Evolutionary conservation across 1,139 yeast species (phyloP).

Genomic region (Arxiozyma slooffiae): DNA sequence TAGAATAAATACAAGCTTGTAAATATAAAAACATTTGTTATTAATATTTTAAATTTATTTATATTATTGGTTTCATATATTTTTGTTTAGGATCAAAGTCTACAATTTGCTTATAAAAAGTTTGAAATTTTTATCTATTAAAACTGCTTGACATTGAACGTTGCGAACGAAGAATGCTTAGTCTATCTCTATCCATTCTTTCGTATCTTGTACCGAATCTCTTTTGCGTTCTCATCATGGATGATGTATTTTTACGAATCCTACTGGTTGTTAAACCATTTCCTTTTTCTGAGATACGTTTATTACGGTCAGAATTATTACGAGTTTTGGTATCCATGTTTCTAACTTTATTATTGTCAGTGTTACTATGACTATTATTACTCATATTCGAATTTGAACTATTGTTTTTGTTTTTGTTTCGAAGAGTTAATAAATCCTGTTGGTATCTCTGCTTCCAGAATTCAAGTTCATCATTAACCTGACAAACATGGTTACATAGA

Average conservation of each 20-base stretch:
- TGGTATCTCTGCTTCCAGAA: constrained; percentile 13
- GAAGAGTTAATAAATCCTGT: background rate
- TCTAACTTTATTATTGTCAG: background rate
- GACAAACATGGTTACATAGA: constrained; percentile 10
- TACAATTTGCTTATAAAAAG: background rate
- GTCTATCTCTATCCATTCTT: background rate
- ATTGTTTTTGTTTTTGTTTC: background rate
- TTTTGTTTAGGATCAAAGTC: too few species aligned
- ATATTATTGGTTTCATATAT: background rate
- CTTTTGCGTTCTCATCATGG: background rate
- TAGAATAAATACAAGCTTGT: constrained; percentile 1
- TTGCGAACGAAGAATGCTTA: background rate
- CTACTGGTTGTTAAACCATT: background rate
- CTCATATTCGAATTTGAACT: background rate
- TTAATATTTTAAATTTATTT: background rate
- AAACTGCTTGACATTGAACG: background rate
- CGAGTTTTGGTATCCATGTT: background rate
- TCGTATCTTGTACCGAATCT: background rate
- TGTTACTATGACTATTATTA: background rate
- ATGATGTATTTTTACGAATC: background rate
- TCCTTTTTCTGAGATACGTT: background rate
- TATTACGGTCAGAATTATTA: background rate
- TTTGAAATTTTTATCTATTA: background rate
- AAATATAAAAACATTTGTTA: constrained; percentile 1
- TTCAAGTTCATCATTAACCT: constrained; percentile 9